phyloP scores from a whole-genome alignment of 345 rosid genomes.

The Aquilaria sinensis region DNA sequence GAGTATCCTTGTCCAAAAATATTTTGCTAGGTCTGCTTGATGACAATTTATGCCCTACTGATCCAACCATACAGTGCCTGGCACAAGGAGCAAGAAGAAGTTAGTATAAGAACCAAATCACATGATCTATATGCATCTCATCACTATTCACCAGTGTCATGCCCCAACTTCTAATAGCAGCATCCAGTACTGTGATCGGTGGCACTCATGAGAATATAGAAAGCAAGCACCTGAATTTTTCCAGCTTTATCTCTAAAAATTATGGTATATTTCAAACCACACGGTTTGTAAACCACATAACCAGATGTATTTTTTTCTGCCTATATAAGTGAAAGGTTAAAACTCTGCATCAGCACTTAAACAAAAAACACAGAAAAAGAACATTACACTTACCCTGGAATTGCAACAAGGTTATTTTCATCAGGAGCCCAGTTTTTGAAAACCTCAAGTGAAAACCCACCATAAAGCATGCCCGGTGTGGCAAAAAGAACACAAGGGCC shows the following conservation, averaged over 20 bases:
- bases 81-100: not conserved
- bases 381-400: conserved; percentile 69
- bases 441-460: conserved; percentile 92
- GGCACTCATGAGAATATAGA: too few species aligned
- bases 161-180: too few species aligned
- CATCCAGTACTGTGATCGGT: too few species aligned
- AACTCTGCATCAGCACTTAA: too few species aligned
- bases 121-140: too few species aligned
- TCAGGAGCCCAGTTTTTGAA: conserved; percentile 96
- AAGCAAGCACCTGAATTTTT: too few species aligned
- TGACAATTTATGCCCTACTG: conserved; percentile 83
- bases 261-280: not conserved
- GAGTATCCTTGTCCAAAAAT: conserved; percentile 73
- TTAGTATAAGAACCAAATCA: not conserved
- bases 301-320: not conserved
- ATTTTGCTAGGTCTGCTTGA: conserved; percentile 82
- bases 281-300: not conserved
- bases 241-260: too few species aligned
- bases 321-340: not conserved
- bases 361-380: not conserved
- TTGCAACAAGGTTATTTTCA: conserved; percentile 66
- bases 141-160: too few species aligned
- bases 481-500: conserved; percentile 99
- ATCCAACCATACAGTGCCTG: conserved; percentile 95
- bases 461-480: conserved; percentile 96